A percentile compares a stretch with the other conserved stretches of the same genome.
Evolutionary conservation across 768 basidiomycete species (phyloP).

Genomic region (Postia placenta): DNA sequence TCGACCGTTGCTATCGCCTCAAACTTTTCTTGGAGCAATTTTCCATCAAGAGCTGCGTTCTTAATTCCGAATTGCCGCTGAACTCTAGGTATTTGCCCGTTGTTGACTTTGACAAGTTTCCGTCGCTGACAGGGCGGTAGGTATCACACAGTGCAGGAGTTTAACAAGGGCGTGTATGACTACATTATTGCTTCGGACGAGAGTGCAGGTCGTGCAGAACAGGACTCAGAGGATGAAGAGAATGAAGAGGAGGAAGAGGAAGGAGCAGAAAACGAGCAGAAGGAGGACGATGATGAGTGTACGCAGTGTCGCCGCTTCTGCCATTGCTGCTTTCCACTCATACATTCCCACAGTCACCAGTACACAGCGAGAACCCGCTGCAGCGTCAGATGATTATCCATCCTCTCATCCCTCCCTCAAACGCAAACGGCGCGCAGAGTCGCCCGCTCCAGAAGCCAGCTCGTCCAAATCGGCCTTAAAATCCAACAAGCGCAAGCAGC

Average conservation of each 20-base stretch:
- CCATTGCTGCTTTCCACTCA: slow-evolving; percentile 15
- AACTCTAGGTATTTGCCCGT: slow-evolving; percentile 65
- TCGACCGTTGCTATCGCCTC: slow-evolving; percentile 89
- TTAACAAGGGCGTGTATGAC: slow-evolving; percentile 97
- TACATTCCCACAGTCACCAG: slow-evolving; percentile 39
- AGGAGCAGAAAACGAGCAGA: slow-evolving; percentile 31
- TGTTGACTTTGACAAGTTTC: background rate
- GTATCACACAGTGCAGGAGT: slow-evolving; percentile 97
- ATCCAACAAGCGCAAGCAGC: slow-evolving; percentile 45
- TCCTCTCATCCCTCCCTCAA: slow-evolving; percentile 33
- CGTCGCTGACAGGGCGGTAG: slow-evolving; percentile 30
- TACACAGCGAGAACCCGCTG: slow-evolving; percentile 41
- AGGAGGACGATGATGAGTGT: background rate
- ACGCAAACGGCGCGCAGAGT: slow-evolving; percentile 46
- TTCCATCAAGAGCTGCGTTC: slow-evolving; percentile 90
- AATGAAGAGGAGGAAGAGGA: slow-evolving; percentile 32
- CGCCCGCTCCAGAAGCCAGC: slow-evolving; percentile 27
- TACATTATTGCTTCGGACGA: slow-evolving; percentile 99
- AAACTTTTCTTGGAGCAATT: slow-evolving; percentile 99
- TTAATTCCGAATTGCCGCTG: slow-evolving; percentile 92
- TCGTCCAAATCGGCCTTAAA: slow-evolving; percentile 26
- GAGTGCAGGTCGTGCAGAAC: slow-evolving; percentile 48
- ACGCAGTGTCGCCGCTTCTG: too few species aligned
- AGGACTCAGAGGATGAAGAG: slow-evolving; percentile 43
- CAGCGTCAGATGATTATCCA: slow-evolving; percentile 17